Percentiles rank a stretch among this genome's conserved stretches.
Conservation (phyloP, 495 filamentous ascomycete genomes). For the Xylaria flabelliformis region DNA sequence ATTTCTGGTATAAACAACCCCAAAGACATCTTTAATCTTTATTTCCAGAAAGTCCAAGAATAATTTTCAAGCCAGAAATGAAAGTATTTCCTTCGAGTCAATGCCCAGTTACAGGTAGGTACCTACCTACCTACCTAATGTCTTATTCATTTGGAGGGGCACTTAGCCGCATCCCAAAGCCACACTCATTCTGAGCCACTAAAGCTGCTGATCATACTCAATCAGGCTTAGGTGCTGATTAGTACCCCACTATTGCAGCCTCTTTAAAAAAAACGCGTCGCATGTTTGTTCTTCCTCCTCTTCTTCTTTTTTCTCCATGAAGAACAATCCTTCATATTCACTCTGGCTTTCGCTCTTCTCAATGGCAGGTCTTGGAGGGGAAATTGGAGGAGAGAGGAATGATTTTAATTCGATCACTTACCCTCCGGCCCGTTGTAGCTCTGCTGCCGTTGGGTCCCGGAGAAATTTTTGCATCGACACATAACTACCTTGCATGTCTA, state of each 20-base stretch:
- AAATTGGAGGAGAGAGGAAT: constrained; percentile 74
- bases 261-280: constrained; percentile 12
- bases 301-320: constrained; percentile 56
- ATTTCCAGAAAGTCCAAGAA: background rate
- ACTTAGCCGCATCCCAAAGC: background rate
- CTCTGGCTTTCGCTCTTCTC: constrained; percentile 68
- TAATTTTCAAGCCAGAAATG: background rate
- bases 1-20: background rate
- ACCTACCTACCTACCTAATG: too few relatives aligned
- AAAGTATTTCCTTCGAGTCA: too few relatives aligned
- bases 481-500: constrained; percentile 28
- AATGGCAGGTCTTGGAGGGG: constrained; percentile 72
- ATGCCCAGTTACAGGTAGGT: too few relatives aligned
- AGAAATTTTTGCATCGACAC: constrained; percentile 56
- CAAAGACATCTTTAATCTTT: background rate
- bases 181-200: background rate
- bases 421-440: constrained; percentile 52
- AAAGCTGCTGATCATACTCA: background rate
- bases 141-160: background rate
- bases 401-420: constrained; percentile 54
- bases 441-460: constrained; percentile 47
- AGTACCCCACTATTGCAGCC: background rate
- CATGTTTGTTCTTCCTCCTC: constrained; percentile 6
- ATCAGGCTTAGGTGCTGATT: background rate
- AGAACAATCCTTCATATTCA: constrained; percentile 78